Percentiles rank a stretch among this genome's conserved stretches.
phyloP scores from a whole-genome alignment of 1,139 yeast species.

The Sugiyamaella grinbergsii region DNA sequence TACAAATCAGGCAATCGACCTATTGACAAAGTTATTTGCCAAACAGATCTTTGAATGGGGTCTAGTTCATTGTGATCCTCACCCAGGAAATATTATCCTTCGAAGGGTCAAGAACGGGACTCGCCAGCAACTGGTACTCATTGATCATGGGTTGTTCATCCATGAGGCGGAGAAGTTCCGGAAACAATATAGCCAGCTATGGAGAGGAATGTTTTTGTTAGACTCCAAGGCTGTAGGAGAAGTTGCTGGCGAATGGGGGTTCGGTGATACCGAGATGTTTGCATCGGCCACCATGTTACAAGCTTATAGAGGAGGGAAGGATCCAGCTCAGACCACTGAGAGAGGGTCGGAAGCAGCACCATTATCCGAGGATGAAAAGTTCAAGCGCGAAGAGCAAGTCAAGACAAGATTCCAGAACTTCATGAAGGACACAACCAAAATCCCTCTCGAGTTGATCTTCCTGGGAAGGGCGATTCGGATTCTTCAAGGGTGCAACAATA shows the following conservation, averaged over 20 bases:
- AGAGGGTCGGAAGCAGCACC: too few relatives aligned
- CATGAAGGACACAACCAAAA: conserved; percentile 61
- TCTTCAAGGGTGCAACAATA: conserved; percentile 67
- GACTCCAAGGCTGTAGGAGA: conserved; percentile 52
- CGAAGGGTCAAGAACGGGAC: conserved; percentile 43
- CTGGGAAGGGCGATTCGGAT: conserved; percentile 72
- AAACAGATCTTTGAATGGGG: conserved; percentile 77
- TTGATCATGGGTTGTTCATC: conserved; percentile 77
- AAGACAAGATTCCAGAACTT: conserved; percentile 50
- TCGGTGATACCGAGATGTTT: conserved; percentile 65
- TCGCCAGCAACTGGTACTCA: conserved; percentile 59
- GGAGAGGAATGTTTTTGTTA: conserved; percentile 63
- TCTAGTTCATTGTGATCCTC: conserved; percentile 78
- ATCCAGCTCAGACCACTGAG: too few relatives aligned
- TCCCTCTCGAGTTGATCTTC: conserved; percentile 68
- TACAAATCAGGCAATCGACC: conserved; percentile 51
- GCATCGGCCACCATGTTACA: conserved; percentile 60
- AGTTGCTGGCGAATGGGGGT: conserved; percentile 67
- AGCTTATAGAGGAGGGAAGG: conserved; percentile 43
- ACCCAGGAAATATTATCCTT: conserved; percentile 74
- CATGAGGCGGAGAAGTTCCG: conserved; percentile 55
- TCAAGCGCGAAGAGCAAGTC: conserved; percentile 46
- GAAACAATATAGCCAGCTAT: conserved; percentile 58
- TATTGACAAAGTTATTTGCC: conserved; percentile 59
- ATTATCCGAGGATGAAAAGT: conserved; percentile 33